Conservation (phyloP, 179 eudicot genomes). For the Spergularia azorica region DNA sequence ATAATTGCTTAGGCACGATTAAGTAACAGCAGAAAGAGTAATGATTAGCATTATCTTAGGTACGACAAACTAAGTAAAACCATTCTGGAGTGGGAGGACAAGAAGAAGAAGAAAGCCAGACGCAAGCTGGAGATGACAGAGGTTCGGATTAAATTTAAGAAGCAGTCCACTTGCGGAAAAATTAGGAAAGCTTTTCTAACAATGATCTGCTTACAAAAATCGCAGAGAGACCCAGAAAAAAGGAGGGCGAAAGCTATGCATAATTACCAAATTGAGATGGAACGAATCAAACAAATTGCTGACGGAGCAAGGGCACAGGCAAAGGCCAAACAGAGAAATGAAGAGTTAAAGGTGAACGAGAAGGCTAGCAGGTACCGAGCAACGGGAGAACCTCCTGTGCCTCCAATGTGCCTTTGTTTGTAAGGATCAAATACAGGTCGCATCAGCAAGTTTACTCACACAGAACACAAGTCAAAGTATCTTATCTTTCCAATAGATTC, state of each 20-base stretch:
- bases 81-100: slow-evolving; percentile 74
- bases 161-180: slow-evolving; percentile 23
- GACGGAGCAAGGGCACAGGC: slow-evolving; percentile 84
- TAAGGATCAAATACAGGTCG: slow-evolving; percentile 29
- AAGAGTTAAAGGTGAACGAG: slow-evolving; percentile 54
- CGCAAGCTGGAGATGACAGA: slow-evolving; percentile 49
- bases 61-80: slow-evolving; percentile 56
- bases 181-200: slow-evolving; percentile 28
- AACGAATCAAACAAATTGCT: slow-evolving; percentile 55
- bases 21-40: slow-evolving; percentile 7
- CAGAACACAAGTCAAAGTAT: not conserved
- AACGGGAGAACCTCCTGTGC: slow-evolving; percentile 69
- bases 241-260: slow-evolving; percentile 54
- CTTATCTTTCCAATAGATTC: not conserved
- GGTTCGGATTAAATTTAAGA: slow-evolving; percentile 44
- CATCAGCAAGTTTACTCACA: not conserved
- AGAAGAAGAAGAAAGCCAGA: slow-evolving; percentile 74
- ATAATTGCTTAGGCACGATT: not conserved
- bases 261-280: slow-evolving; percentile 49
- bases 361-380: slow-evolving; percentile 40
- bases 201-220: slow-evolving; percentile 23
- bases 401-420: slow-evolving; percentile 71
- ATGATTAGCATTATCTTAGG: slow-evolving; percentile 41
- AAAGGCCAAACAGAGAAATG: slow-evolving; percentile 57
- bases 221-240: slow-evolving; percentile 59